Evolutionary conservation across 2,329 filamentous ascomycete species (phyloP), one percentile per base, ranked within the genome.

Genomic region (Lecanosticta acicola): DNA sequence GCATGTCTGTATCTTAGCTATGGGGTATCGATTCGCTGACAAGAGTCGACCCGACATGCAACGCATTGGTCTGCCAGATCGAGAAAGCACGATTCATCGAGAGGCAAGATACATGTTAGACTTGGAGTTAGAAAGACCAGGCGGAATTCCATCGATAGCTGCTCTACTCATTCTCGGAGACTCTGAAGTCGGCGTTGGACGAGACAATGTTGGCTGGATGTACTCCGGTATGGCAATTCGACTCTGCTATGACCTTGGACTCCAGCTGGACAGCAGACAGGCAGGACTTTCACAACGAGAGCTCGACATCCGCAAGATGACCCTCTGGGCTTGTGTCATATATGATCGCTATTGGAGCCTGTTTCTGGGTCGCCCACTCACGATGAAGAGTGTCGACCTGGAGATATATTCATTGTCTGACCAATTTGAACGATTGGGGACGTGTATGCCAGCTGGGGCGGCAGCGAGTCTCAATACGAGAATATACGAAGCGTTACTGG

Each of bases 171-270:
- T 59, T 18, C 52, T 59, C 4, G 57, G 51, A 9, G 57, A 59
- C 34, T 48, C 41, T 3, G 57, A 59, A 41, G 55, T 54, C 2
- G 55, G 57, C 3, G 53, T 58, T 3, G 57, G 57, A 2, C 39
- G 57, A 29, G 57, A 59, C 41, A 59, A 58, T 39, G 52, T 51
- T 2, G 57, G 57, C 24, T 59, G 57, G 57, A 56, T 59, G 50
- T 58, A 57, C 34, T 50, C 53, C 5, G 57, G 57, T 11, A 59
- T 59, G 51, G 57, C 57, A 3, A 59, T 59, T 48, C 50, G 57
- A 4, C 45, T 59, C 2, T 55, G 53, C 42, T 58, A 57, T 38
- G 57, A 59, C 19, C 39, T 59, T 29, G 57, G 57, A 2, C 39
- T 59, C n/a, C 57, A 59, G 32, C 47, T 59, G 19, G 57, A 59